These are phyloP conservation scores for Talaromyces wortmannii DNA, from an alignment of 495 filamentous ascomycete species.

Conservation along the genomic window DNA sequence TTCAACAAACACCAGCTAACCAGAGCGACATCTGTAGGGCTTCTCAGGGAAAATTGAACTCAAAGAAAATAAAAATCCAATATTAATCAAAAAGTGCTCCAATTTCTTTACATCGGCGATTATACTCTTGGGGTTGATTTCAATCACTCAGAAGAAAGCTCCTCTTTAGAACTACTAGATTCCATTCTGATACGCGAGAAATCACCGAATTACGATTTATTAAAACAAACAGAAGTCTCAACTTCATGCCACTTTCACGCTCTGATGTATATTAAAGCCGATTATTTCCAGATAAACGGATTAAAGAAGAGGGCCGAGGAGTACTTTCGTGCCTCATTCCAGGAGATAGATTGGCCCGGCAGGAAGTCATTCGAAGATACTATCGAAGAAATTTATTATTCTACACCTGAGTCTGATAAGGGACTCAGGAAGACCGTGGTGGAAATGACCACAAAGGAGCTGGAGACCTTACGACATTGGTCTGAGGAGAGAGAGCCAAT, in stretches of 20 bases:
- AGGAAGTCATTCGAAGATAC: background rate
- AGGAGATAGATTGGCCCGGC: background rate
- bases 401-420: background rate
- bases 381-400: background rate
- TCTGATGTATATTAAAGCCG: background rate
- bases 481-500: background rate
- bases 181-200: too few relatives aligned
- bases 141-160: background rate
- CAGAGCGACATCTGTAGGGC: background rate
- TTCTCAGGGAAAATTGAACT: background rate
- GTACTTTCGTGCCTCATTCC: background rate
- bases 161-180: too few relatives aligned
- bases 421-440: background rate
- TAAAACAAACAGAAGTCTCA: background rate
- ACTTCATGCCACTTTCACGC: background rate
- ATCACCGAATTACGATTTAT: background rate
- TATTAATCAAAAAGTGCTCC: constrained; percentile 12
- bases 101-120: constrained; percentile 14
- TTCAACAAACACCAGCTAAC: background rate
- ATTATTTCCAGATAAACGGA: background rate
- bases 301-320: background rate
- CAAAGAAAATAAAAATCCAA: constrained; percentile 2
- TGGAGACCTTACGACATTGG: background rate
- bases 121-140: constrained; percentile 1
- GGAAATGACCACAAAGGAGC: background rate